phyloP scores from a whole-genome alignment of 352 stramenopile species.

The Pythium scleroteichum region DNA sequence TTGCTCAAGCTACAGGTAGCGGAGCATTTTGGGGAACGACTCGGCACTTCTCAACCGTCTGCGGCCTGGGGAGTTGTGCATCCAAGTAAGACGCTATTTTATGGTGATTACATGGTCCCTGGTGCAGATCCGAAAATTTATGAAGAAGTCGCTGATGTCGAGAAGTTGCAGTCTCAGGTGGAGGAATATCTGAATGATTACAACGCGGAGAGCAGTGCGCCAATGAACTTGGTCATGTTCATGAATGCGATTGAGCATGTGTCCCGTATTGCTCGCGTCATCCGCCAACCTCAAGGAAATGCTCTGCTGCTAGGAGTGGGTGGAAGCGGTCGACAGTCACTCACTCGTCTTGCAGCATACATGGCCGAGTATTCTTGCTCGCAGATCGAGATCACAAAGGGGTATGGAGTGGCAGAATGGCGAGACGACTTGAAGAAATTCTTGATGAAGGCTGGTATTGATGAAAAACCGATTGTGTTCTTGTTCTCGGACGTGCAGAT shows the following conservation, averaged over 20 bases:
- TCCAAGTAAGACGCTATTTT: conserved; percentile 71
- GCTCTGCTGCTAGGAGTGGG: conserved; percentile 93
- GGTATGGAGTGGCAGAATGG: conserved; percentile 93
- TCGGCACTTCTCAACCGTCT: conserved; percentile 32
- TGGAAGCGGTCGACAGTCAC: conserved; percentile 89
- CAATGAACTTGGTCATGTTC: conserved; percentile 90
- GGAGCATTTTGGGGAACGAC: conserved; percentile 47
- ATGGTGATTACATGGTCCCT: conserved; percentile 92
- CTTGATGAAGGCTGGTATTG: conserved; percentile 90
- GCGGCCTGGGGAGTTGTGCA: conserved; percentile 67
- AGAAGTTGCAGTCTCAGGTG: conserved; percentile 76
- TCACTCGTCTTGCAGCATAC: conserved; percentile 90
- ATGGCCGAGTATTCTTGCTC: conserved; percentile 92
- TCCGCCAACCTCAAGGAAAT: conserved; percentile 88
- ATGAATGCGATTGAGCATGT: conserved; percentile 90
- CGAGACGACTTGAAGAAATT: conserved; percentile 93
- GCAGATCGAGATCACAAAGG: conserved; percentile 96
- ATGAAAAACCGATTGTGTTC: conserved; percentile 93
- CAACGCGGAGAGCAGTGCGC: conserved; percentile 83
- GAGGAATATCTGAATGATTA: conserved; percentile 89
- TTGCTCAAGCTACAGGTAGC: conserved; percentile 62
- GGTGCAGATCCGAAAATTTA: conserved; percentile 91
- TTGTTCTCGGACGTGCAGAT: conserved; percentile 96
- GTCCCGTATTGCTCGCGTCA: conserved; percentile 77
- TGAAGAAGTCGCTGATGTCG: conserved; percentile 89